Evolutionary conservation across 345 rosid genomes (phyloP), one percentile per base, ranked within the genome.

Genomic region (Syzygium aqueum): DNA sequence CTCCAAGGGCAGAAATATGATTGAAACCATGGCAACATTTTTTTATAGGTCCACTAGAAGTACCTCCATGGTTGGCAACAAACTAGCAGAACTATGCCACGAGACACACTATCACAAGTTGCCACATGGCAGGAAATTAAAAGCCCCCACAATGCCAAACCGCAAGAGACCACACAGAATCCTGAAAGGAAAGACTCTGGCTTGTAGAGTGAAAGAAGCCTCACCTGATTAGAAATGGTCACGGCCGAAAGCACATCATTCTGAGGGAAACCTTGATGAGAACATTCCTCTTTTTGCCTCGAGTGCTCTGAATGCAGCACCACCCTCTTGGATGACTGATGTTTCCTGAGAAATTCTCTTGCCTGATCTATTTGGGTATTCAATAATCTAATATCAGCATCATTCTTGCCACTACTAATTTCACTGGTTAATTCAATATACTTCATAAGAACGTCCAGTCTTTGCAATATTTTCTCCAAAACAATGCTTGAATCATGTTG

Each of bases 381-480:
- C 52, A 96, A 89, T 86, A 91, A 89, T 85, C 87, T 89, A 84
- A 88, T 77, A 65, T 94, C 95, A 85, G 91, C 84, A 85, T 91
- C 93, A 88, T 84, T 86, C 25, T 85, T 86, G 87, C 92, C 92
- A 80, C 87, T 86, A 54, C 84, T 49, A 19, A 21, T 37, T 73
- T 77, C 90, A 85, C 86, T 87, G 77, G 80, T 89, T 50, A 89
- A 90, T 86, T 87, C 90, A 86, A 87, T 86, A 86, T 90, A 91
- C 85, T 91, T 90, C 85, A 91, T 89, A 85, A 91, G 54, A 84
- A 87, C 89, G 87, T 91, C 93, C 92, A 97, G 88, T 91, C 91
- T 94, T 52, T 86, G 90, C 77, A 93, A 87, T 63, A 95, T 85
- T 88, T 90, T 95, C 89, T 89, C 93, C 92, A 96, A 90, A 88